phyloP scores from a whole-genome alignment of 2,329 filamentous ascomycete genomes.

The Amauroascus niger region DNA sequence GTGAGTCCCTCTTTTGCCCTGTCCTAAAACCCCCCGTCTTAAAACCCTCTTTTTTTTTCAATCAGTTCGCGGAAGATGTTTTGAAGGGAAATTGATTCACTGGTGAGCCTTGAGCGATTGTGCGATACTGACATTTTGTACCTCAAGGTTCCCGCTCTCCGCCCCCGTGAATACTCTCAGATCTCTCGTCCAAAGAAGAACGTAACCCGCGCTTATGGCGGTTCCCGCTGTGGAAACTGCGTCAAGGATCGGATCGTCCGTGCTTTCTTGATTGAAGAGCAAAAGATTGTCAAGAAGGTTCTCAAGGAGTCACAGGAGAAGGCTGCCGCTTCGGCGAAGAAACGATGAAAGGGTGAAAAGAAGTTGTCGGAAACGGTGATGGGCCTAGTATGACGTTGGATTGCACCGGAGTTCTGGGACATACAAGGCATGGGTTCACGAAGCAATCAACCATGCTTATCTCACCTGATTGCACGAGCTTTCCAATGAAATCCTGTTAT shows the following conservation, averaged over 20 bases:
- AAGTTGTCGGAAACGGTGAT: conserved; percentile 3
- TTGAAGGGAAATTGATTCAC: background rate
- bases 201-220: conserved; percentile 95
- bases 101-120: background rate
- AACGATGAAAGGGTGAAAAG: conserved; percentile 31
- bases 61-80: background rate
- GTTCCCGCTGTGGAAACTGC: conserved; percentile 96
- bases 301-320: conserved; percentile 92
- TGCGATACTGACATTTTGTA: conserved; percentile 6
- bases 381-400: conserved; percentile 13
- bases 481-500: conserved; percentile 9
- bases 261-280: conserved; percentile 99
- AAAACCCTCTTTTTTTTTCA: background rate
- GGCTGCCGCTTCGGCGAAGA: conserved; percentile 28
- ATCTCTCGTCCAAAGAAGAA: conserved; percentile 99
- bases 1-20: conserved; percentile 55
- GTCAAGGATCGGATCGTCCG: conserved; percentile 96
- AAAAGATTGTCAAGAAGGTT: conserved; percentile 99
- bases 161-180: conserved; percentile 92
- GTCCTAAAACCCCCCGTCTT: no score
- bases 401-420: conserved; percentile 16
- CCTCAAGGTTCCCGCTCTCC: conserved; percentile 78
- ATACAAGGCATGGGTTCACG: conserved; percentile 9
- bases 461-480: conserved; percentile 11
- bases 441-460: conserved; percentile 7